Evolutionary conservation across 176 grass and related monocot species (phyloP), one percentile per base, ranked within the genome.

Genomic region (Rhynchospora pubera): DNA sequence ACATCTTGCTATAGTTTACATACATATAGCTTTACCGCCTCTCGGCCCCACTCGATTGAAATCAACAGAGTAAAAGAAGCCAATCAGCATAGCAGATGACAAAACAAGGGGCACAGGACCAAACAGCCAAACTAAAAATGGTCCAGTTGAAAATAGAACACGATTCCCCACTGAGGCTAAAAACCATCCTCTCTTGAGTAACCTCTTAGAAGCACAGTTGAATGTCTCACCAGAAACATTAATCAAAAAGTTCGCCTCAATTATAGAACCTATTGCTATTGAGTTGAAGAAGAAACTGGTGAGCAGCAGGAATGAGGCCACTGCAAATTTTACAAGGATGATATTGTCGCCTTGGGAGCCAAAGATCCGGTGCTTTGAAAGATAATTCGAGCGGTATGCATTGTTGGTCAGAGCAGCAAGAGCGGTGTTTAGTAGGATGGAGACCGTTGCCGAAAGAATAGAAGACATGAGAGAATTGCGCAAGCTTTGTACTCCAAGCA

Each of bases 351-450:
- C 73, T 43, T 86, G 88, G 9, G 73, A 83, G 3, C 88, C 88
- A 11, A 86, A 86, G 6, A 84, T 12, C 9, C 11, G 57, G 61
- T 89, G 68, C 8, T 43, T 60, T 6, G 47, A 50, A 3, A 86
- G 84, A 70, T 24, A 67, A 13, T 24, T 64, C 7, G 84, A 71
- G 6, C 69, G 82, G 79, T 75, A 89, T 16, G 74, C 56, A 46
- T 89, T 89, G 80, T 89, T 89, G 2, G 84, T 59, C 32, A 89
- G 45, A 22, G 88, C 88, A 5, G 88, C 88, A 19, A 86, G 28
- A 42, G 79, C 73, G 21, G 64, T 63, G 50, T 51, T 82, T 65
- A 89, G 32, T 1, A 82, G 63, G 60, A 89, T 79, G 34, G 88
- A 81, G 7, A 83, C 62, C 18, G 88, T 79, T 6, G 84, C 88